Evolutionary conservation across 1,284 basidiomycete species (phyloP).

Genomic region (Pterulicium gracile): DNA sequence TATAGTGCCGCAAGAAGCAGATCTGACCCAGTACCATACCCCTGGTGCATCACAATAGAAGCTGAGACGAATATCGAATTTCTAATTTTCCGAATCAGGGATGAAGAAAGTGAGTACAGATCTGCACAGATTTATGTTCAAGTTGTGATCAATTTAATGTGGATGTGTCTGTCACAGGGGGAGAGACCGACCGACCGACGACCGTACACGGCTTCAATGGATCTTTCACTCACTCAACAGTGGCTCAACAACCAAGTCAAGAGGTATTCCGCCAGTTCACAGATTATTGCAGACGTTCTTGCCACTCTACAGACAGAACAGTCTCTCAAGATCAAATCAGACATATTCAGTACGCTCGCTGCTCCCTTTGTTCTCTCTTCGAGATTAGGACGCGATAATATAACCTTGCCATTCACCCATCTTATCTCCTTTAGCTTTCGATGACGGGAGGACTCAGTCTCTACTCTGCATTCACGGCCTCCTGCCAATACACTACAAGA

Average conservation of each 20-base stretch:
- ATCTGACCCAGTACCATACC: too few species aligned
- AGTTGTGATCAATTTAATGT: too few species aligned
- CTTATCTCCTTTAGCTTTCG: constrained; percentile 46
- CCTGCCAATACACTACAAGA: constrained; percentile 76
- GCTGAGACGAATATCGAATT: too few species aligned
- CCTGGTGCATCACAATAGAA: too few species aligned
- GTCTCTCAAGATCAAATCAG: neutral
- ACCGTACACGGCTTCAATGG: too few species aligned
- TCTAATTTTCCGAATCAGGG: too few species aligned
- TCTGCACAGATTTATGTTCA: too few species aligned
- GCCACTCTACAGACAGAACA: neutral
- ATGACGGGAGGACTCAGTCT: constrained; percentile 88
- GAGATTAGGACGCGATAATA: too few species aligned
- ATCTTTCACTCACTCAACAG: neutral
- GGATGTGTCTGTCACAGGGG: too few species aligned
- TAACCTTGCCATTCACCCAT: neutral
- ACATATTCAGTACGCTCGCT: neutral
- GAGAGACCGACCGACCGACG: too few species aligned
- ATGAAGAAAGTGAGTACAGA: too few species aligned
- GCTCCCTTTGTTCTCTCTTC: neutral
- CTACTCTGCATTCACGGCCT: constrained; percentile 88
- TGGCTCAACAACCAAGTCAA: neutral
- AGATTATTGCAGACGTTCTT: neutral
- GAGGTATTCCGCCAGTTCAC: neutral
- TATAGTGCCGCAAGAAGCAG: too few species aligned